Evolutionary conservation across 306 rosid genomes (phyloP), one percentile per base, ranked within the genome.

Genomic region (Psophocarpus tetragonolobus): DNA sequence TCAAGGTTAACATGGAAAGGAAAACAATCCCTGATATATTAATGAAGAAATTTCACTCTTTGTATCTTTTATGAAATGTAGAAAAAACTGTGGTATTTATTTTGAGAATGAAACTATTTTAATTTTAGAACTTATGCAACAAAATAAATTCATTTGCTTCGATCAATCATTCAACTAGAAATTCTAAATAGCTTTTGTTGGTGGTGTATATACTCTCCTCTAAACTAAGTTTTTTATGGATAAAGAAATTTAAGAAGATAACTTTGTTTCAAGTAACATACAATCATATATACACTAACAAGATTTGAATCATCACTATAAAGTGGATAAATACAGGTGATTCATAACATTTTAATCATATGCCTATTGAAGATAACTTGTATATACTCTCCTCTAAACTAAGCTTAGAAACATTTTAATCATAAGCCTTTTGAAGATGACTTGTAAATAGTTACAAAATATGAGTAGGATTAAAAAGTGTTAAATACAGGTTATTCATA

Each of bases 1-100:
- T 6, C 58, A 32, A 17, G 24, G 17, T 12, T 45, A 20, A 6
- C 12, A 71, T 50, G 18, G 17, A 20, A 53, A 53, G 47, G n/a
- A 50, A 71, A 72, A 35, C 21, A 30, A 72, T 7, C 12, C 24
- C 58, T 57, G 6, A 26, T 42, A 8, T 8, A 53, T 5, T 1
- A 71, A 30, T 6, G 33, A 32, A 71, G 8, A 13, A 24, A 56
- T 56, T 2, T 15, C 6, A 21, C 24, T 54, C 62, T 54, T 39
- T n/a, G n/a, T 56, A 9, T 26, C 44, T 54, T n/a, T 56, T 57
- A 73, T n/a, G 10, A 73, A 54, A 39, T 73, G 56, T 23, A 73
- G 39, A 38, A 54, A 54, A 73, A 35, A 23, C 4, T 14, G 18
- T 21, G 8, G n/a, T 21, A 35, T 9, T 23, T 15, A 54, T 18